Base-by-base conservation (phyloP, 805 yeast genomes). In the Starmerella sp. region DNA sequence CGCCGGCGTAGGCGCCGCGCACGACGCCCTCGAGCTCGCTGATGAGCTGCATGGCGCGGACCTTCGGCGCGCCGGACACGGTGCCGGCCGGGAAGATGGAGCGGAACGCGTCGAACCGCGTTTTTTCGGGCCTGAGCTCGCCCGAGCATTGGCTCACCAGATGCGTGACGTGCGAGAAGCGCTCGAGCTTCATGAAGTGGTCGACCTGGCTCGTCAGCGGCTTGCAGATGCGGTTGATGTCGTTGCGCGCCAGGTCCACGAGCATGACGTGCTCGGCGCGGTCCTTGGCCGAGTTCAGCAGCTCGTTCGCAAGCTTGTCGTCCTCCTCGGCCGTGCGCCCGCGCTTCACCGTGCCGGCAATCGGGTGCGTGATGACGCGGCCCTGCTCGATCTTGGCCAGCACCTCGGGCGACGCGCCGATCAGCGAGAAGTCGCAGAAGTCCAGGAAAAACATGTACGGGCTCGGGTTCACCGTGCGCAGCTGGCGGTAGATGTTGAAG, bases 51-150 rank as follows among this genome's bases (percentile, higher is more conserved):
- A 93, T 93, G 9, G 98, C 98, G 64, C 80, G 81, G 43, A 93
- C 95, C 71, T 93, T 93, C 54, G 99, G 99, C 2, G 99, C 97
- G 41, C 99, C 99, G 54, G 95, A 83, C 11, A 91, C 97, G 1
- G 99, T 93, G 45, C 99, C 99, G 1, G 98, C 98, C 22, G 99
- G 99, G 81, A 93, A 93, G 54, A 93, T 87, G 3, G 97, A 89
- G 68, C 98, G 80, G 72, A 93, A 89, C 0, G 98, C 98, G 73
- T 93, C 99, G 66, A 93, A 93, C 60, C 97, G 77, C 11, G 91
- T 83, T 73, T 87, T 84, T 57, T 79, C 97, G 0, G 75, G 71
- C 66, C 99, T 77, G 64, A 93, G 74, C 1, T 83, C 86, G 13
- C 99, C 99, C 58, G 95, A 83, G 22, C 91, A 97, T 70, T 91